Percentiles rank a stretch among this genome's conserved stretches.
phyloP scores from a whole-genome alignment of 2,329 filamentous ascomycete genomes.

The Fusarium mangiferae region DNA sequence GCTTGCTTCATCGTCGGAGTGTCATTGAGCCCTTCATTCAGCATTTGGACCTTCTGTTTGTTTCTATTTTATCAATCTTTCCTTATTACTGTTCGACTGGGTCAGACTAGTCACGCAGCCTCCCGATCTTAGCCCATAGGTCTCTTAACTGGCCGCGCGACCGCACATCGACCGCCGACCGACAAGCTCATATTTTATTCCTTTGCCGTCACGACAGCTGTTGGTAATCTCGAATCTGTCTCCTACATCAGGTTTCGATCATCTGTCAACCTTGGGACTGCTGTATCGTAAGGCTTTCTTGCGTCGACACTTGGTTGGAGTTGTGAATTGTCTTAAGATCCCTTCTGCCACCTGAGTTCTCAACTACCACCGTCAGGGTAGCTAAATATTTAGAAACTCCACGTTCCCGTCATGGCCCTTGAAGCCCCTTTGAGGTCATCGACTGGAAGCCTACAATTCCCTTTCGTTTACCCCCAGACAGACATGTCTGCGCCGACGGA shows the following conservation, averaged over 20 bases:
- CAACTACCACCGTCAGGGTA: constrained; percentile 25
- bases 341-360: constrained; percentile 12
- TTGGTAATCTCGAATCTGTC: background rate
- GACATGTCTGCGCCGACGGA: constrained; percentile 67
- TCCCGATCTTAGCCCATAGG: constrained; percentile 24
- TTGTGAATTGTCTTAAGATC: constrained; percentile 16
- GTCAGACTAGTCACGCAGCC: constrained; percentile 24
- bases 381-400: constrained; percentile 7
- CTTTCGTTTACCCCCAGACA: constrained; percentile 57
- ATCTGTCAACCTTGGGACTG: constrained; percentile 21
- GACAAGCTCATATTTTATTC: constrained; percentile 14
- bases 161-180: constrained; percentile 15
- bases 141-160: constrained; percentile 35
- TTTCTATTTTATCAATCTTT: constrained; percentile 4
- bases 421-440: constrained; percentile 70
- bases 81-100: constrained; percentile 1
- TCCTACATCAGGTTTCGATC: background rate
- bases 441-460: constrained; percentile 59
- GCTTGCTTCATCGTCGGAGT: constrained; percentile 24
- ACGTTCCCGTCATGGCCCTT: constrained; percentile 49
- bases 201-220: constrained; percentile 17
- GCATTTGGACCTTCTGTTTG: constrained; percentile 1
- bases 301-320: constrained; percentile 30
- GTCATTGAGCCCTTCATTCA: constrained; percentile 18
- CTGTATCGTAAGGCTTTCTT: constrained; percentile 41